Base-by-base conservation (phyloP, 75 land plant species). In the Pinus albicaulis region DNA sequence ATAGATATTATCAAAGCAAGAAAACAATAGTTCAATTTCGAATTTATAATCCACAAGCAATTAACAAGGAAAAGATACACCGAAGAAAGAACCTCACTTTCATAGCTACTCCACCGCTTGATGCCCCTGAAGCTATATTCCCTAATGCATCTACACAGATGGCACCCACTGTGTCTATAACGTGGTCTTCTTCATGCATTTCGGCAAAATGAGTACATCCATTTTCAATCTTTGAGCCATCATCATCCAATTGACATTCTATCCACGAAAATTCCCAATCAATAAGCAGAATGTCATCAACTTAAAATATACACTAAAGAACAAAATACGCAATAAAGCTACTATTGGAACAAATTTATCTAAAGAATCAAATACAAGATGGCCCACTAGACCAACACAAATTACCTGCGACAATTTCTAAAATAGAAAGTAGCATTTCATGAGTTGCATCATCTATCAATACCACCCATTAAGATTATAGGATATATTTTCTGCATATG, bases 61-160 rank as follows among this genome's bases (percentile, higher is more conserved):
- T 63, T 19, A 31, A 63, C 23, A 66, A 66, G 48, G 22, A 5
- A 25, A 20, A 66, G 55, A 72, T 72, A 48, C 80, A 84, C 78
- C 80, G 69, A 36, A 78, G 28, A 78, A 57, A 55, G 5, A 48
- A 73, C 23, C 76, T 78, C 20, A 91, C 99, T 88, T 98, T 98
- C 87, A 98, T 76, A n/a, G 99, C 95, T 76, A 98, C 89, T 41
- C 99, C 99, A 70, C 99, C 99, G 84, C 99, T 98, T 77, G 99
- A 98, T 53, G 94, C 92, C 26, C 99, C 99, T 57, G 88, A 77
- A 55, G 95, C 91, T 65, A 98, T 76, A 63, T 87, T 82, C 71
- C 99, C 99, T 74, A 56, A 66, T 23, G 80, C 61, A 78, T 98
- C 99, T 34, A 98, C 79, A 77, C 99, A 98, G 76, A 98, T 81